Base-by-base conservation (phyloP, 73 alveolate species). In the Tetrahymena malaccensis region DNA sequence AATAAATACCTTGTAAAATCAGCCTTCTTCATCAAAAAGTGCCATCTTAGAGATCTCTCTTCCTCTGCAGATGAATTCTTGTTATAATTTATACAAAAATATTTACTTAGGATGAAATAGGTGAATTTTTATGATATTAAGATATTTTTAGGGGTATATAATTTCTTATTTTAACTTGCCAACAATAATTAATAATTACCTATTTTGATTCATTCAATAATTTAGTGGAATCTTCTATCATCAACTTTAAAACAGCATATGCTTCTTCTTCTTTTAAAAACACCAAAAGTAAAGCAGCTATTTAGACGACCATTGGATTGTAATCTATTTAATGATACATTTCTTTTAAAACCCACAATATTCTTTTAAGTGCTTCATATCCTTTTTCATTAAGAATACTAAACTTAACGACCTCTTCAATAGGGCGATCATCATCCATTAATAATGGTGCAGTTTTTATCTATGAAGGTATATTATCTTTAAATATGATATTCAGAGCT, bases 291-390 rank as follows among this genome's bases (percentile, higher is more conserved):
- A 95, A 43, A 43, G 85, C 50, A 31, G 94, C 94, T 17, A 95
- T 95, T 35, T 95, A 94, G 0, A 95, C 85, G 21, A 95, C 44
- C 97, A 95, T 95, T 33, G 97, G 97, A 50, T 95, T 95, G 89
- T 95, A 95, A 37, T 95, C 97, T 40, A 95, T 40, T 33, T 85
- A 95, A 95, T 95, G 93, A 89, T 95, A 38, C 94, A 85, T 56
- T 84, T 57, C 58, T 25, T 95, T 95, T 35, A 95, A 40, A 22
- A 95, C 94, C 97, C 97, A 95, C 17, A 95, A 38, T 55, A 95
- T 55, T 43, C 97, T 55, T 25, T 37, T 95, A 25, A 95, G 85
- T 34, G 97, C 97, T 95, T 95, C 97, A 43, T 85, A 84, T 44
- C 97, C 97, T 50, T 85, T 44, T 85, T 95, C 70, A 89, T 95